Percentiles rank a stretch among this genome's conserved stretches.
Evolutionary conservation across 768 basidiomycete species (phyloP).

Genomic region (Rhizopogon vulgaris): DNA sequence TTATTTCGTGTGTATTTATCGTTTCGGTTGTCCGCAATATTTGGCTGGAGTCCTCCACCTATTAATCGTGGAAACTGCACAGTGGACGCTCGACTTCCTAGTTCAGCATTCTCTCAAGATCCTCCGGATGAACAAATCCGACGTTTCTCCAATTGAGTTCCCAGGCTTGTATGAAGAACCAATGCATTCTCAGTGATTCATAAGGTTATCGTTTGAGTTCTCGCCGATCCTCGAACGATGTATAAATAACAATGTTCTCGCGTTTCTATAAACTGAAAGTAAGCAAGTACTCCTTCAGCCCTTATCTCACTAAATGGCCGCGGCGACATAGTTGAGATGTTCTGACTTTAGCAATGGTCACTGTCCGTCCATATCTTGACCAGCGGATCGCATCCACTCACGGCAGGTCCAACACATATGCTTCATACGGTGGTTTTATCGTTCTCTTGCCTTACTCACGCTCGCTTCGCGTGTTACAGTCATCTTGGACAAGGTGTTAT

Average conservation of each 20-base stretch:
- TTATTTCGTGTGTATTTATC: not conserved
- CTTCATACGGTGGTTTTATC: not conserved
- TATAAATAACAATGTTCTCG: not conserved
- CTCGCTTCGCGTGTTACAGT: not conserved
- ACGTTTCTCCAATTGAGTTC: not conserved
- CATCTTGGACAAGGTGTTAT: not conserved
- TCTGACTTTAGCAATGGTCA: not conserved
- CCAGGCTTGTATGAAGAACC: not conserved
- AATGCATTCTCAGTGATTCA: not conserved
- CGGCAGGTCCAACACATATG: not conserved
- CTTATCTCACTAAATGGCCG: not conserved
- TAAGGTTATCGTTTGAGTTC: not conserved
- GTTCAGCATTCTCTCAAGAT: not conserved
- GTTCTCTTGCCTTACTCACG: conserved; percentile 3
- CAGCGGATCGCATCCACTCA: not conserved
- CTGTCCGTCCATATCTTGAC: not conserved
- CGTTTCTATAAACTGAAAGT: not conserved
- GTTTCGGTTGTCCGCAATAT: not conserved
- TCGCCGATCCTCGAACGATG: not conserved
- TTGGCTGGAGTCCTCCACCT: not conserved
- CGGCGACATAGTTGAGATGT: no score
- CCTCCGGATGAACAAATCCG: not conserved
- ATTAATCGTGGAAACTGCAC: not conserved
- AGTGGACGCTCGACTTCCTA: not conserved
- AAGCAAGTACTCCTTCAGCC: not conserved